Percentiles rank a stretch among this genome's conserved stretches.
Evolutionary conservation across 306 rosid species (phyloP).

Genomic region (Pterocarpus santalinus): DNA sequence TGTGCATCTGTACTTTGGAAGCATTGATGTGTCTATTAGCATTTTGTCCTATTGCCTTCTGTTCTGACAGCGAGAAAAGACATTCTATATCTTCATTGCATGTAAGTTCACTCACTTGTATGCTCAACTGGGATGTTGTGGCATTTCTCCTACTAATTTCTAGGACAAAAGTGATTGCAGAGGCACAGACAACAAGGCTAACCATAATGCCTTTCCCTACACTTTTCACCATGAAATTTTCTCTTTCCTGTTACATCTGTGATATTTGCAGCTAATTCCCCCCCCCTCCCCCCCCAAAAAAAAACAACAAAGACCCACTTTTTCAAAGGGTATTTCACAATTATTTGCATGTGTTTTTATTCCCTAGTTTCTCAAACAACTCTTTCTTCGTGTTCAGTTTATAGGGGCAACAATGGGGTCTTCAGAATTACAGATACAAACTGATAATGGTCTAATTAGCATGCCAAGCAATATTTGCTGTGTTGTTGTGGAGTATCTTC

Average conservation of each 20-base stretch:
- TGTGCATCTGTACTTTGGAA: slow-evolving; percentile 11
- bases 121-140: neutral
- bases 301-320: neutral
- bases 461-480: slow-evolving; percentile 87
- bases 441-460: slow-evolving; percentile 77
- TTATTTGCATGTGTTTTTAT: slow-evolving; percentile 16
- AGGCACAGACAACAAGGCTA: neutral
- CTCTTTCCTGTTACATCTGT: neutral
- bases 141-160: neutral
- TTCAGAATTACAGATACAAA: slow-evolving; percentile 77
- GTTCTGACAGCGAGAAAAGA: neutral
- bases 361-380: neutral
- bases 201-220: neutral
- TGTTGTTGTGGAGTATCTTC: slow-evolving; percentile 85
- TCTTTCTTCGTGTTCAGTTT: slow-evolving; percentile 58
- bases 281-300: too few species aligned
- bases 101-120: neutral
- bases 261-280: neutral
- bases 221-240: slow-evolving; percentile 2
- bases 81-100: slow-evolving; percentile 4
- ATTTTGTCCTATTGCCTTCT: slow-evolving; percentile 12
- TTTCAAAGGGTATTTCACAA: neutral
- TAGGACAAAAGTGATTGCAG: neutral
- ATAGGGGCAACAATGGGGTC: slow-evolving; percentile 89
- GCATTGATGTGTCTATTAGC: neutral